Evolutionary conservation across 148 eudicot species (phyloP).

Genomic region (Dianthus caryophyllus): DNA sequence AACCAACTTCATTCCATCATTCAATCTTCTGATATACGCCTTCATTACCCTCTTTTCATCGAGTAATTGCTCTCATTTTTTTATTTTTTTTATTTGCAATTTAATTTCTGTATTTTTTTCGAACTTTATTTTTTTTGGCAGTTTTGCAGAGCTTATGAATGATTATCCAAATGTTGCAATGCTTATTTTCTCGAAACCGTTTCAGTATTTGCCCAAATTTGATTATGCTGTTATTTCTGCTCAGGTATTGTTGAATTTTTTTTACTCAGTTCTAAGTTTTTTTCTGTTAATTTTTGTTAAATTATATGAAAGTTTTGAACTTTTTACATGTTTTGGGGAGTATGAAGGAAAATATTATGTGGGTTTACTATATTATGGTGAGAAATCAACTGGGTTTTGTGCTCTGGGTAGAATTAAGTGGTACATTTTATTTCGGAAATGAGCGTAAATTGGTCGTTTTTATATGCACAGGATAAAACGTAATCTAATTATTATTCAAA

Average conservation of each 20-base stretch:
- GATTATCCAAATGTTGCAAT: conserved; percentile 45
- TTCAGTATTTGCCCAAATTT: conserved; percentile 44
- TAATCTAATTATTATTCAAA: no score
- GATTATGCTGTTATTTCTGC: conserved; percentile 65
- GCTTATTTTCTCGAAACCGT: conserved; percentile 47
- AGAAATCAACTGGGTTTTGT: not conserved
- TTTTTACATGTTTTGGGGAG: no score
- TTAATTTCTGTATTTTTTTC: not conserved
- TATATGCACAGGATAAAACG: no score
- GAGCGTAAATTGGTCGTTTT: no score
- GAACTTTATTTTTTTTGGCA: conserved; percentile 16
- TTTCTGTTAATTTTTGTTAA: no score
- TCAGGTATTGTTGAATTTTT: no score
- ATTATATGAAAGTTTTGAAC: no score
- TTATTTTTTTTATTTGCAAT: not conserved
- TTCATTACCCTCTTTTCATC: conserved; percentile 77
- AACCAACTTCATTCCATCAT: conserved; percentile 59
- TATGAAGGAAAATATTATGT: not conserved
- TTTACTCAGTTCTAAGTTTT: no score
- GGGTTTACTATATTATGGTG: conserved; percentile 3
- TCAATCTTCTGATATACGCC: conserved; percentile 61
- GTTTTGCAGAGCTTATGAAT: conserved; percentile 77
- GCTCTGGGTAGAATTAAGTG: no score
- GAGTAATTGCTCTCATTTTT: conserved; percentile 37
- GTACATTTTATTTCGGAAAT: no score